Evolutionary conservation across 2,329 filamentous ascomycete genomes (phyloP).

Genomic region (Phaeophleospora eucalypticola): DNA sequence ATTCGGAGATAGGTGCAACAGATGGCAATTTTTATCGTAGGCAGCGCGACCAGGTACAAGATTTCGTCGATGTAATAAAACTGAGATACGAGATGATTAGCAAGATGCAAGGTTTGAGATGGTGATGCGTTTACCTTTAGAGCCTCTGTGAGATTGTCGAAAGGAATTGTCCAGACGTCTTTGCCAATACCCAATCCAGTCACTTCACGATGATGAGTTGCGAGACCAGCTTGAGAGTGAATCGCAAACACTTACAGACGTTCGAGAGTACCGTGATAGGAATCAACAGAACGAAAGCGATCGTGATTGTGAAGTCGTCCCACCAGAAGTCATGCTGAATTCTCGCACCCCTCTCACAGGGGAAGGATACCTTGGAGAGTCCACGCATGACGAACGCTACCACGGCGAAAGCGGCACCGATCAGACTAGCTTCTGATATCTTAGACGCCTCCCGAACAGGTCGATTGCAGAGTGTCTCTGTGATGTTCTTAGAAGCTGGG

Average conservation of each 20-base stretch:
- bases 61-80: conserved; percentile 16
- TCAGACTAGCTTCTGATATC: conserved; percentile 10
- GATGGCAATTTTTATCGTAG: conserved; percentile 17
- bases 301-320: conserved; percentile 17
- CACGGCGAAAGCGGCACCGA: conserved; percentile 6
- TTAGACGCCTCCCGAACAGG: conserved; percentile 6
- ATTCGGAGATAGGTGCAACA: conserved; percentile 19
- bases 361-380: conserved; percentile 14
- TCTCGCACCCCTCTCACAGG: conserved; percentile 13
- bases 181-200: conserved; percentile 8
- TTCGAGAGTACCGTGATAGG: conserved; percentile 13
- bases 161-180: conserved; percentile 18
- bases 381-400: conserved; percentile 15
- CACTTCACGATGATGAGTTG: conserved; percentile 5
- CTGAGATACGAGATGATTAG: conserved; percentile 1
- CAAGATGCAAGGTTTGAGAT: neutral
- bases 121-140: conserved; percentile 5
- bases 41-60: conserved; percentile 12
- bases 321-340: conserved; percentile 16
- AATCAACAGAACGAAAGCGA: conserved; percentile 14
- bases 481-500: conserved; percentile 18
- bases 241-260: conserved; percentile 4
- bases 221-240: neutral
- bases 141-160: conserved; percentile 12
- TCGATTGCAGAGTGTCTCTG: conserved; percentile 12